These are phyloP conservation scores for Cyclotella baltica DNA, from an alignment of 108 stramenopile species.

Conservation along the genomic window DNA sequence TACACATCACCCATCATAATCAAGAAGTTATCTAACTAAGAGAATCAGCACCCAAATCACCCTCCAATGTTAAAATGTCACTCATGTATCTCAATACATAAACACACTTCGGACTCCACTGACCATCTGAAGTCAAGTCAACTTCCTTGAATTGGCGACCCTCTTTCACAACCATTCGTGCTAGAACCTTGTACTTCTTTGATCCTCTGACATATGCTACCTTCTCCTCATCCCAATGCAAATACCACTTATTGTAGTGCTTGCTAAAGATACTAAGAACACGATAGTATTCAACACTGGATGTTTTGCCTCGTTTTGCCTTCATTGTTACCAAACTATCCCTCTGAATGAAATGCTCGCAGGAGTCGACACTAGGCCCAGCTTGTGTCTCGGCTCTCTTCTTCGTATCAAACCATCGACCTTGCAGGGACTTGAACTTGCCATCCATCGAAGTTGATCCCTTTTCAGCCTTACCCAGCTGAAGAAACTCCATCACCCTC, in stretches of 20 bases:
- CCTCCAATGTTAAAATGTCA: slow-evolving; percentile 10
- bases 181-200: slow-evolving; percentile 21
- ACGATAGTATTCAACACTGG: slow-evolving; percentile 19
- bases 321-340: slow-evolving; percentile 14
- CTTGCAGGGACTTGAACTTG: slow-evolving; percentile 14
- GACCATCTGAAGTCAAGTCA: slow-evolving; percentile 14
- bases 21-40: too few relatives aligned
- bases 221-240: slow-evolving; percentile 10
- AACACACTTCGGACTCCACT: slow-evolving; percentile 10
- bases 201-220: background rate
- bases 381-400: background rate
- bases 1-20: too few relatives aligned
- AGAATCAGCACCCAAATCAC: background rate
- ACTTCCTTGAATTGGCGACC: slow-evolving; percentile 9
- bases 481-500: slow-evolving; percentile 21
- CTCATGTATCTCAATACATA: background rate
- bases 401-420: slow-evolving; percentile 7
- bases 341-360: slow-evolving; percentile 2
- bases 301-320: slow-evolving; percentile 3
- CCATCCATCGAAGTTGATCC: background rate
- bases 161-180: slow-evolving; percentile 20
- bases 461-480: slow-evolving; percentile 24
- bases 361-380: background rate
- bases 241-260: slow-evolving; percentile 40
- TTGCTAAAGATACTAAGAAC: slow-evolving; percentile 36